Conservation (phyloP, 192 early-diverging fungal species). For the Phycomyces blakesleeanus region DNA sequence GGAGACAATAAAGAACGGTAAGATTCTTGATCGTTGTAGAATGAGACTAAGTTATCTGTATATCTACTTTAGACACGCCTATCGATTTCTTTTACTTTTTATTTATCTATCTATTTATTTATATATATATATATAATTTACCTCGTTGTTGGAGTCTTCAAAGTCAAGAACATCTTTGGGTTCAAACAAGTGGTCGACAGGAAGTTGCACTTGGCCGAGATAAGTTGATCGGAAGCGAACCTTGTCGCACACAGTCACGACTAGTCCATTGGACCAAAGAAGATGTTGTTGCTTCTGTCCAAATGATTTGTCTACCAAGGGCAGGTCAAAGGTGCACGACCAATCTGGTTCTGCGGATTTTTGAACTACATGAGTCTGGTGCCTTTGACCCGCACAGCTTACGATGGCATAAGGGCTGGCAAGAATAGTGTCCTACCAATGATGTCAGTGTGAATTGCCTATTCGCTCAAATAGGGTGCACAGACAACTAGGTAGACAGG, state of each 20-base stretch:
- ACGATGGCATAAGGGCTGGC: slow-evolving; percentile 43
- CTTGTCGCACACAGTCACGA: slow-evolving; percentile 65
- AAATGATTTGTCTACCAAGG: slow-evolving; percentile 23
- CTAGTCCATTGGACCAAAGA: slow-evolving; percentile 35
- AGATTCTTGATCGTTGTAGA: too few relatives aligned
- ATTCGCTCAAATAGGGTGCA: too few relatives aligned
- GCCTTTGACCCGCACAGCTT: slow-evolving; percentile 51
- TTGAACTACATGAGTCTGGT: slow-evolving; percentile 56
- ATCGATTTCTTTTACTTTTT: too few relatives aligned
- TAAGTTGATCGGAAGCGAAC: slow-evolving; percentile 63
- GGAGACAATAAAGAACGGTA: neutral
- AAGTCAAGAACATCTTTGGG: slow-evolving; percentile 38
- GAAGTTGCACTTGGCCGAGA: slow-evolving; percentile 55
- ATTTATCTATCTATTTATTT: too few relatives aligned
- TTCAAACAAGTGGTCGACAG: slow-evolving; percentile 52
- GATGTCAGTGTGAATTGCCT: too few relatives aligned
- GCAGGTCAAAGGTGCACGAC: slow-evolving; percentile 59
- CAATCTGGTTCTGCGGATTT: slow-evolving; percentile 63
- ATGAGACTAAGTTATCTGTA: too few relatives aligned
- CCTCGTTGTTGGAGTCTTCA: slow-evolving; percentile 55
- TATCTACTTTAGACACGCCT: too few relatives aligned
- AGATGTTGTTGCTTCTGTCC: slow-evolving; percentile 15
- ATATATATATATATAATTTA: too few relatives aligned
- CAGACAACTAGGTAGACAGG: too few relatives aligned
- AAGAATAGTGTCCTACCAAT: too few relatives aligned